Conservation (phyloP, 805 yeast genomes). For the Hanseniaspora mollemarum region DNA sequence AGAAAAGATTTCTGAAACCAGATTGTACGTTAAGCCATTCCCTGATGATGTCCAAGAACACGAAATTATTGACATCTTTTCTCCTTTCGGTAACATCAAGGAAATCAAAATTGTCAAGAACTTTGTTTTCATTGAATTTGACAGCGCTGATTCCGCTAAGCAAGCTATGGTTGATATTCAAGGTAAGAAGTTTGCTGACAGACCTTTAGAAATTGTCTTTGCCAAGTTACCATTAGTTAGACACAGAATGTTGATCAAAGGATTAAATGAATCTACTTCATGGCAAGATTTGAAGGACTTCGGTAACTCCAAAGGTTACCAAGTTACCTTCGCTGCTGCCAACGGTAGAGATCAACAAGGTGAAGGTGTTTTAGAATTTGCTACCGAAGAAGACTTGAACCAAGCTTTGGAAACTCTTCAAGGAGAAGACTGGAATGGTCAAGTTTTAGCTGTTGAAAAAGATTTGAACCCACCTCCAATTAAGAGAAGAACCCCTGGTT, state of each 20-base stretch:
- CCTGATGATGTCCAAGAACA: constrained; percentile 44
- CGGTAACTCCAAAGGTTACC: constrained; percentile 61
- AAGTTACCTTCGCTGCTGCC: constrained; percentile 49
- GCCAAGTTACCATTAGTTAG: constrained; percentile 50
- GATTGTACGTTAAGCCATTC: constrained; percentile 53
- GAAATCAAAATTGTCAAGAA: constrained; percentile 69
- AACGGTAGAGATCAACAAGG: constrained; percentile 38
- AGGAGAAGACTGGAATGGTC: constrained; percentile 59
- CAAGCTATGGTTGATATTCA: constrained; percentile 66
- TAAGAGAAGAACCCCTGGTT: constrained; percentile 39
- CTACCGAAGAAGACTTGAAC: constrained; percentile 60
- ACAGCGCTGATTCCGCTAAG: constrained; percentile 56
- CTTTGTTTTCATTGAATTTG: constrained; percentile 81
- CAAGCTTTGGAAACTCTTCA: constrained; percentile 65
- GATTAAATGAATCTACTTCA: constrained; percentile 63
- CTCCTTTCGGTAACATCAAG: constrained; percentile 52
- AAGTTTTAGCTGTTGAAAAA: constrained; percentile 61
- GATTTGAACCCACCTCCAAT: constrained; percentile 49
- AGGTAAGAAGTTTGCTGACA: constrained; percentile 54
- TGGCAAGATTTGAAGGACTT: constrained; percentile 90
- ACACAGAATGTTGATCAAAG: constrained; percentile 56
- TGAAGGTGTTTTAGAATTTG: constrained; percentile 38
- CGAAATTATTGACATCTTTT: constrained; percentile 58
- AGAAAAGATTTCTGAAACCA: constrained; percentile 34
- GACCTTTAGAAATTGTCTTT: constrained; percentile 36